Percentiles rank a stretch among this genome's conserved stretches.
Evolutionary conservation across 148 eudicot genomes (phyloP).

Genomic region (Tetragonia tetragonoides): DNA sequence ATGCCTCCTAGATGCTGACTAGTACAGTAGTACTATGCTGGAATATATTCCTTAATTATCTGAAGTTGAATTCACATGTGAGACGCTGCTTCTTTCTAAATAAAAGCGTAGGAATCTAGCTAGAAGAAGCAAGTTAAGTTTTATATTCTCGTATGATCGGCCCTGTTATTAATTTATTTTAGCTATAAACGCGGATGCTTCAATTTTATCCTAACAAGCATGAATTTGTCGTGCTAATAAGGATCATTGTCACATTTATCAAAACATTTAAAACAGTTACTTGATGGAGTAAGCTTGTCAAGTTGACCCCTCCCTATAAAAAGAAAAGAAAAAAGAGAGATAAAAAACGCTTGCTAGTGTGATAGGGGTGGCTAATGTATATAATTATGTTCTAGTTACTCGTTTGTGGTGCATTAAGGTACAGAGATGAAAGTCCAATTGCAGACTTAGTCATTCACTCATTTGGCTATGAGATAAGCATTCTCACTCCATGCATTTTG

Average conservation of each 20-base stretch:
- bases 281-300: too few relatives aligned
- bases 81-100: not conserved
- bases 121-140: not conserved
- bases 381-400: not conserved
- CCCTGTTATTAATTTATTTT: too few relatives aligned
- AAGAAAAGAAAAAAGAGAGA: too few relatives aligned
- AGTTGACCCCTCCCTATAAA: too few relatives aligned
- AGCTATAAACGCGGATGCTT: too few relatives aligned
- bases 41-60: conserved; percentile 1
- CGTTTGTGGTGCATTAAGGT: not conserved
- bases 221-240: not conserved
- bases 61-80: conserved; percentile 3
- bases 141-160: too few relatives aligned
- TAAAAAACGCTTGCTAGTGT: too few relatives aligned
- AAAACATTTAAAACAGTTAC: too few relatives aligned
- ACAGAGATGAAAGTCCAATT: not conserved
- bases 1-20: conserved; percentile 13
- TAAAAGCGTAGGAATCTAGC: not conserved
- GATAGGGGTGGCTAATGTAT: too few relatives aligned
- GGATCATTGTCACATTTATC: too few relatives aligned
- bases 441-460: not conserved
- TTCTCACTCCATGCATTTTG: not conserved
- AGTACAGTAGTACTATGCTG: not conserved
- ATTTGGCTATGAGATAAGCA: conserved; percentile 1
- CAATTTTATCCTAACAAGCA: not conserved